Evolutionary conservation across 2,329 filamentous ascomycete species (phyloP).

Genomic region (Thelonectria rubi): DNA sequence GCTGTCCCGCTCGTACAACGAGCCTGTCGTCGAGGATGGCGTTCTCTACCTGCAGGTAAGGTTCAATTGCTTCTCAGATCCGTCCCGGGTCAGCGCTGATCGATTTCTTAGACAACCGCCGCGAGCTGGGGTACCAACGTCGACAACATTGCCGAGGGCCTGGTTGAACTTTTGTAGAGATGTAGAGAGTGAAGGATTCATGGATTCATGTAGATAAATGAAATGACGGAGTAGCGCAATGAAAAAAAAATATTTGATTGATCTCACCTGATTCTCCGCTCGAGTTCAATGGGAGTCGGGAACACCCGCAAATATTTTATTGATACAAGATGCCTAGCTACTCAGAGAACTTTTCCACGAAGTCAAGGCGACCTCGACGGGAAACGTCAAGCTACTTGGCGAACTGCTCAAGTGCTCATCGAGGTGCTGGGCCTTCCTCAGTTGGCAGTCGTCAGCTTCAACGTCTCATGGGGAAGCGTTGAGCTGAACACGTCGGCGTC

Average conservation of each 20-base stretch:
- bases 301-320: too few species aligned
- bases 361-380: too few species aligned
- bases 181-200: neutral
- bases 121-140: constrained; percentile 51
- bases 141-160: constrained; percentile 45
- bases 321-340: too few species aligned
- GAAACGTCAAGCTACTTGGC: too few species aligned
- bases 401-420: too few species aligned
- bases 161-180: constrained; percentile 48
- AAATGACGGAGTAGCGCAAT: constrained; percentile 6
- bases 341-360: too few species aligned
- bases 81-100: neutral
- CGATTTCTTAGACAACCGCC: constrained; percentile 44
- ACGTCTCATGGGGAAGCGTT: constrained; percentile 41
- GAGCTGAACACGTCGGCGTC: constrained; percentile 46
- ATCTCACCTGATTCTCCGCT: too few species aligned
- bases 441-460: constrained; percentile 43
- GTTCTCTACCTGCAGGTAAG: constrained; percentile 60
- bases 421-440: constrained; percentile 47
- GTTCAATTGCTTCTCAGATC: neutral
- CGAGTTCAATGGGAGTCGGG: too few species aligned
- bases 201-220: neutral
- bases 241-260: neutral
- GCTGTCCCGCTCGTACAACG: constrained; percentile 52
- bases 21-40: constrained; percentile 59